Conservation (phyloP, 139 green algal genomes). For the Diplosphaera chodatii region DNA sequence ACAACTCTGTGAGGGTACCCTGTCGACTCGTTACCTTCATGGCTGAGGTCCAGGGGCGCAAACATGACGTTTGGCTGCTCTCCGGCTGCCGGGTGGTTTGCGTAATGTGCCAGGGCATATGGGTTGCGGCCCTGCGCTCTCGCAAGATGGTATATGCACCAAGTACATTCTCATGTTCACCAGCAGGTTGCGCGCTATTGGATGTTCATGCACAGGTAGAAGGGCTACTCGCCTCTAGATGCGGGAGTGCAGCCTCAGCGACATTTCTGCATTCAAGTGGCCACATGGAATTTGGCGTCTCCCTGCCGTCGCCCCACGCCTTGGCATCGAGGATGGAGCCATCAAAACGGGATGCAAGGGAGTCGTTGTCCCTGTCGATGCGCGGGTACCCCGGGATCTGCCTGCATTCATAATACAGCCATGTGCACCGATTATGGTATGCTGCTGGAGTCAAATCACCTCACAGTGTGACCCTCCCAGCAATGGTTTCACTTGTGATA, state of each 20-base stretch:
- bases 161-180: too few species aligned
- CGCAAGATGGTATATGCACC: too few species aligned
- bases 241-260: constrained; percentile 8
- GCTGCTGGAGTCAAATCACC: too few species aligned
- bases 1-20: too few species aligned
- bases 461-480: too few species aligned
- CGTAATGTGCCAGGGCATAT: constrained; percentile 52
- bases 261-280: not conserved
- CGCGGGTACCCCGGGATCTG: constrained; percentile 55
- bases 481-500: too few species aligned
- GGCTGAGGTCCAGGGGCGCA: constrained; percentile 31
- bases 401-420: too few species aligned
- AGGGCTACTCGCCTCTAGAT: constrained; percentile 6
- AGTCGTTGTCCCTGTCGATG: constrained; percentile 44
- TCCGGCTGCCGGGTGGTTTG: constrained; percentile 52
- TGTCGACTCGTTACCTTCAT: constrained; percentile 5
- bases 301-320: constrained; percentile 36
- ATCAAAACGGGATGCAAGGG: constrained; percentile 55
- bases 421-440: too few species aligned
- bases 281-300: not conserved
- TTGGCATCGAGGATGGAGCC: constrained; percentile 50
- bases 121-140: constrained; percentile 52
- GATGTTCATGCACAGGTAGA: too few species aligned
- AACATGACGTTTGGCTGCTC: constrained; percentile 52
- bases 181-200: too few species aligned